These are phyloP conservation scores for Kurtzmaniella natalensis DNA, from an alignment of 1,139 yeast species.

Conservation along the genomic window DNA sequence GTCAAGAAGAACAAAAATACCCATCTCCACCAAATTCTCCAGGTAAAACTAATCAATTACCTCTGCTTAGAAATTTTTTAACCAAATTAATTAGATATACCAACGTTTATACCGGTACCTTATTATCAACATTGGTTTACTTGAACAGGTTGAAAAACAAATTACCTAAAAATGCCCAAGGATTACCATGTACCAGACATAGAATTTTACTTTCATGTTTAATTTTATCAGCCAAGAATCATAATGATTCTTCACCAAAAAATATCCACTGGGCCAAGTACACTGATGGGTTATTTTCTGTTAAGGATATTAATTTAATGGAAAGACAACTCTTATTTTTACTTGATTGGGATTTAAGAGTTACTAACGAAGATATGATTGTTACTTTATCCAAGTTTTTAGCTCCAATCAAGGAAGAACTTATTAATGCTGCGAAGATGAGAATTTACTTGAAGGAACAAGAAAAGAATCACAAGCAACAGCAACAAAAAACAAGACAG, in stretches of 20 bases:
- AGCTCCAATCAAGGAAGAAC: constrained; percentile 59
- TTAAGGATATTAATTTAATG: constrained; percentile 72
- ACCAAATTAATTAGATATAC: constrained; percentile 67
- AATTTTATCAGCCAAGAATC: constrained; percentile 67
- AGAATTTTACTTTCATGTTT: constrained; percentile 70
- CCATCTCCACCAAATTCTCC: constrained; percentile 35
- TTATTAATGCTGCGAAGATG: constrained; percentile 40
- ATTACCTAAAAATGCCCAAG: constrained; percentile 68
- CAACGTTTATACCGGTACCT: constrained; percentile 72
- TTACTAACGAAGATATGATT: constrained; percentile 51
- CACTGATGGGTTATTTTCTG: constrained; percentile 66
- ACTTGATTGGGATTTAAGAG: constrained; percentile 66
- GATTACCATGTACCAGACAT: constrained; percentile 74
- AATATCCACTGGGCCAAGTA: constrained; percentile 75
- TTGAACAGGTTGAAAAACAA: constrained; percentile 55
- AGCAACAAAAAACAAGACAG: constrained; percentile 8
- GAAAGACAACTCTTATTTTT: constrained; percentile 69
- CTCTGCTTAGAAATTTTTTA: constrained; percentile 72
- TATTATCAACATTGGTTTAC: constrained; percentile 68
- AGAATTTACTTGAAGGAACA: constrained; percentile 26
- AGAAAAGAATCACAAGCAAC: constrained; percentile 9
- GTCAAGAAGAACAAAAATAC: constrained; percentile 35
- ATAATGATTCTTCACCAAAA: constrained; percentile 74
- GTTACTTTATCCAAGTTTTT: constrained; percentile 47
- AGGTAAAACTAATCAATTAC: constrained; percentile 40